Evolutionary conservation across 805 yeast genomes (phyloP).

Genomic region (Scheffersomyces coipomensis): DNA sequence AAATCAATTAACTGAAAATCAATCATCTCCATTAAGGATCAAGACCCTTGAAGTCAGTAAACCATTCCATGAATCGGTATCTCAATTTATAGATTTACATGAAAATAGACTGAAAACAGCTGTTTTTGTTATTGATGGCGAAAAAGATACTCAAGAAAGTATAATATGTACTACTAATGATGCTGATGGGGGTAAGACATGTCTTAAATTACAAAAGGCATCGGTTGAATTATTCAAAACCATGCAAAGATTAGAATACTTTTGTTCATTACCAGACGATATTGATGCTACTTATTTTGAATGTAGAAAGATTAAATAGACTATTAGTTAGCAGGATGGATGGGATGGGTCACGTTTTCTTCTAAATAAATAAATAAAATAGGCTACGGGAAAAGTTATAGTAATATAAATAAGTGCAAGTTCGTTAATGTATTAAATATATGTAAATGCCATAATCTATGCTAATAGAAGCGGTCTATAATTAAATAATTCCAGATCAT

Average conservation of each 20-base stretch:
- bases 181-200: conserved; percentile 43
- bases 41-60: conserved; percentile 5
- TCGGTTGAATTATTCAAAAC: conserved; percentile 44
- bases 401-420: no score
- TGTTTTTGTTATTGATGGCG: conserved; percentile 42
- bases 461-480: not conserved
- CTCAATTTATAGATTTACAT: conserved; percentile 22
- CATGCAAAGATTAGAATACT: conserved; percentile 50
- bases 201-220: conserved; percentile 40
- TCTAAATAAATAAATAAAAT: no score
- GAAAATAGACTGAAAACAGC: not conserved
- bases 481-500: not conserved
- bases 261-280: conserved; percentile 49
- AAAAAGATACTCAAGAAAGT: conserved; percentile 33
- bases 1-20: conserved; percentile 20
- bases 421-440: no score
- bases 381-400: no score
- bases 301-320: conserved; percentile 39
- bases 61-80: conserved; percentile 6
- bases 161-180: conserved; percentile 46
- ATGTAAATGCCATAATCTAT: not conserved
- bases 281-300: conserved; percentile 51
- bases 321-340: no score
- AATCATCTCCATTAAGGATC: conserved; percentile 5
- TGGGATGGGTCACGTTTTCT: no score